Evolutionary conservation across 2,329 filamentous ascomycete genomes (phyloP).

Genomic region (Aspergillus awamori): DNA sequence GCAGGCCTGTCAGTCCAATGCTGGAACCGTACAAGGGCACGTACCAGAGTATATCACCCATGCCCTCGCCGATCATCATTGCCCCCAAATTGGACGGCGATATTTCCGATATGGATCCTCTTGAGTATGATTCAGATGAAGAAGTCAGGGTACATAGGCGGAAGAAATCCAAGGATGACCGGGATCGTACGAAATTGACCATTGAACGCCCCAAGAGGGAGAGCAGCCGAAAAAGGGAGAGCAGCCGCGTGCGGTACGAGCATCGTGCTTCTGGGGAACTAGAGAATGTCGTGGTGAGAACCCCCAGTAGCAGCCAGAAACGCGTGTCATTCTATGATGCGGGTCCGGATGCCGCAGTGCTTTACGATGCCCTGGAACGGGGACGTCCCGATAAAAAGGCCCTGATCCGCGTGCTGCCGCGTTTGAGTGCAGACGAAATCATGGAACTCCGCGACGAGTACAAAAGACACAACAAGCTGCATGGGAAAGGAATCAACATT

Average conservation of each 20-base stretch:
- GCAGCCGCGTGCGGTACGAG: conserved; percentile 29
- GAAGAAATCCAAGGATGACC: conserved; percentile 34
- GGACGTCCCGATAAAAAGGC: conserved; percentile 69
- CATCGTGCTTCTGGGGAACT: conserved; percentile 38
- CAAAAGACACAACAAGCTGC: conserved; percentile 78
- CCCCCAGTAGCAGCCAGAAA: conserved; percentile 54
- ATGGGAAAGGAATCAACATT: conserved; percentile 53
- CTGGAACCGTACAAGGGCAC: conserved; percentile 92
- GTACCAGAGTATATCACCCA: conserved; percentile 91
- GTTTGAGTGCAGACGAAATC: conserved; percentile 83
- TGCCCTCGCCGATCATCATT: conserved; percentile 77
- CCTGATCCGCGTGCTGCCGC: conserved; percentile 81
- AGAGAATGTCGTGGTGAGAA: conserved; percentile 46
- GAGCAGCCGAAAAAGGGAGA: conserved; percentile 25
- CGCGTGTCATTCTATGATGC: conserved; percentile 83
- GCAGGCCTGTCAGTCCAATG: conserved; percentile 77
- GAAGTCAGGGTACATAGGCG: conserved; percentile 31
- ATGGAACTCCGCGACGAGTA: conserved; percentile 85
- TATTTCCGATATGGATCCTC: conserved; percentile 53
- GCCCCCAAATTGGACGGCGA: conserved; percentile 59
- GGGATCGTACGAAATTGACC: conserved; percentile 33
- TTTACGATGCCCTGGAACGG: conserved; percentile 74
- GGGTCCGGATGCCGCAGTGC: conserved; percentile 72
- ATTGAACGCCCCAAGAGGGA: conserved; percentile 30
- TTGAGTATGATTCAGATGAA: conserved; percentile 38